Conservation (phyloP, 805 yeast genomes). For the Candida piceae region DNA sequence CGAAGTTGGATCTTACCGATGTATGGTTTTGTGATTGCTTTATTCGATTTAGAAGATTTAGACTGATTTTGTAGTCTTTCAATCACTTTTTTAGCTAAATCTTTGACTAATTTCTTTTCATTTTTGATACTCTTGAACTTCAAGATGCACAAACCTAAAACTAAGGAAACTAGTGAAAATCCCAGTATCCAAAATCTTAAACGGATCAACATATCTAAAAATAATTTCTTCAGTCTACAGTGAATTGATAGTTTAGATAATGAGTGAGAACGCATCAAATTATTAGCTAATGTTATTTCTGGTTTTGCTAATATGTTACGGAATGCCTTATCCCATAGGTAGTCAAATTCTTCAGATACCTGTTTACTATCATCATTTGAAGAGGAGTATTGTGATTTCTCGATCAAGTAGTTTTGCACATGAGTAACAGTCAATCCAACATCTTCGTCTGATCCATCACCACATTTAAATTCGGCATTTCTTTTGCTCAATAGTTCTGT, state of each 20-base stretch:
- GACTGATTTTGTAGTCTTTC: constrained; percentile 46
- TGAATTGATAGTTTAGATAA: constrained; percentile 23
- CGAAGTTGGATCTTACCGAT: constrained; percentile 70
- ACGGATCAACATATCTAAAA: constrained; percentile 18
- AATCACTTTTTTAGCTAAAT: constrained; percentile 44
- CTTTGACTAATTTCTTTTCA: constrained; percentile 38
- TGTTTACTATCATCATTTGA: background rate
- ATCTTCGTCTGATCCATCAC: constrained; percentile 27
- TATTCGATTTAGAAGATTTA: constrained; percentile 29
- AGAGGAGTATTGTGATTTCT: constrained; percentile 34
- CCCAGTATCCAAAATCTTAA: constrained; percentile 20
- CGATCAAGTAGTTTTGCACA: constrained; percentile 51
- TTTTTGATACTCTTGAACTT: constrained; percentile 34
- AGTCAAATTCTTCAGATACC: constrained; percentile 16
- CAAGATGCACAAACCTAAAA: constrained; percentile 21
- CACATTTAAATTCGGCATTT: constrained; percentile 54
- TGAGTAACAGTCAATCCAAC: constrained; percentile 54
- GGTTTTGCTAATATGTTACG: constrained; percentile 10
- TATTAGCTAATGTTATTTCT: constrained; percentile 7
- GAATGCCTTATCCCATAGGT: constrained; percentile 24
- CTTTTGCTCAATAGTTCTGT: constrained; percentile 61
- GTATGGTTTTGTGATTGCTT: constrained; percentile 31
- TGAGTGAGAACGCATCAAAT: constrained; percentile 24
- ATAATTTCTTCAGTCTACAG: constrained; percentile 23
- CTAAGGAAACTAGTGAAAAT: constrained; percentile 1